A percentile compares a stretch with the other conserved stretches of the same genome.
phyloP scores from a whole-genome alignment of 768 basidiomycete genomes.

The Lactarius sp. region DNA sequence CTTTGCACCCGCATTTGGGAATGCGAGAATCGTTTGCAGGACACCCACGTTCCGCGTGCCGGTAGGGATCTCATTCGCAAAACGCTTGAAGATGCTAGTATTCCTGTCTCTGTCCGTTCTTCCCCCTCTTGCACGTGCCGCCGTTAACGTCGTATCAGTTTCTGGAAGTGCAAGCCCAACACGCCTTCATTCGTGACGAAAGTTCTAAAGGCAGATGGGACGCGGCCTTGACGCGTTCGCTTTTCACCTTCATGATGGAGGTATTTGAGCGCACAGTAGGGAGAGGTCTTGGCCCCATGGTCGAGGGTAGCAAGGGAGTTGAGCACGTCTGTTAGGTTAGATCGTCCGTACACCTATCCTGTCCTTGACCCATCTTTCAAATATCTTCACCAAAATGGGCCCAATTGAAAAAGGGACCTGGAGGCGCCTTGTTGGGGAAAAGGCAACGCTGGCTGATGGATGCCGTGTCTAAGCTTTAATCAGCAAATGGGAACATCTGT shows the following conservation, averaged over 20 bases:
- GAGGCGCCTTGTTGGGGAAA: no score
- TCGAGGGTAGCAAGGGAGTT: conserved; percentile 40
- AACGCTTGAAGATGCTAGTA: conserved; percentile 74
- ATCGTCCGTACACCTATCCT: conserved; percentile 28
- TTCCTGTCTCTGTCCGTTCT: conserved; percentile 59
- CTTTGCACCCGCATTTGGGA: not conserved
- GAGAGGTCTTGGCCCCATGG: conserved; percentile 73
- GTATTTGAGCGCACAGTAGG: conserved; percentile 86
- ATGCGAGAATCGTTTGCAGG: conserved; percentile 38
- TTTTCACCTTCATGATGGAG: conserved; percentile 88
- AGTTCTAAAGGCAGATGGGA: conserved; percentile 94
- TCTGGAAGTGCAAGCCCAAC: conserved; percentile 94
- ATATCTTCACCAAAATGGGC: no score
- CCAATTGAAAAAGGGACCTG: no score
- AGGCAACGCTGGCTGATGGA: no score
- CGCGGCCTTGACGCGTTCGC: conserved; percentile 75
- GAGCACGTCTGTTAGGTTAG: conserved; percentile 68
- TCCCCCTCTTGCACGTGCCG: not conserved
- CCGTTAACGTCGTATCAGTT: conserved; percentile 46
- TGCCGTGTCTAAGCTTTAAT: no score
- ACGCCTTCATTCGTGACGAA: conserved; percentile 93
- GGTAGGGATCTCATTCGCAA: conserved; percentile 84
- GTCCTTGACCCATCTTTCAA: no score
- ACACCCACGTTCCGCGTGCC: conserved; percentile 87
- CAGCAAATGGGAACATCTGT: no score